Evolutionary conservation across 352 stramenopile genomes (phyloP).

Genomic region (Phytophthora quininea): DNA sequence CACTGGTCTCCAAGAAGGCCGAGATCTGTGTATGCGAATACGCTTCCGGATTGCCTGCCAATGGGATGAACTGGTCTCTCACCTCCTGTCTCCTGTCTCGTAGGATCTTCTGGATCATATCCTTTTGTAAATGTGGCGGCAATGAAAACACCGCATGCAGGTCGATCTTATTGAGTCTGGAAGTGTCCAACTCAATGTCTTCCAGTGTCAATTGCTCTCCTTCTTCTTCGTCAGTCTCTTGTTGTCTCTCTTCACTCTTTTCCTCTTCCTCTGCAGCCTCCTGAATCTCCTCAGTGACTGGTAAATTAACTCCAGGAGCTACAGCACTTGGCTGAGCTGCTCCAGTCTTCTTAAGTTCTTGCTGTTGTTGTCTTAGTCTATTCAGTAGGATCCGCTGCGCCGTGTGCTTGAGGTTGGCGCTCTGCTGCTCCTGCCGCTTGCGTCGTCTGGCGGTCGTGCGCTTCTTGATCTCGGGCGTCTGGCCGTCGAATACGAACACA

Average conservation of each 20-base stretch:
- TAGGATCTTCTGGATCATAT: constrained; percentile 92
- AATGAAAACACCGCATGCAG: constrained; percentile 90
- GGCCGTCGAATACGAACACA: constrained; percentile 99
- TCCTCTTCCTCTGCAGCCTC: constrained; percentile 12
- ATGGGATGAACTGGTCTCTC: constrained; percentile 95
- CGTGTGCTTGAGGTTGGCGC: constrained; percentile 89
- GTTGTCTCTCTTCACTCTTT: constrained; percentile 7
- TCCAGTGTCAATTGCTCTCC: constrained; percentile 57
- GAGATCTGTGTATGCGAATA: constrained; percentile 96
- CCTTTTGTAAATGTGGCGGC: constrained; percentile 89
- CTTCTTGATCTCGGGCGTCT: constrained; percentile 97
- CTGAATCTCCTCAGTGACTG: constrained; percentile 17
- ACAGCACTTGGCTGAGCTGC: constrained; percentile 44
- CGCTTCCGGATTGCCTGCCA: constrained; percentile 92
- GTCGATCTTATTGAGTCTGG: constrained; percentile 70
- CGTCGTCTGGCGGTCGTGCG: constrained; percentile 71
- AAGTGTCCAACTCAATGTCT: constrained; percentile 69
- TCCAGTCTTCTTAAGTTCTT: constrained; percentile 70
- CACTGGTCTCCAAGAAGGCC: constrained; percentile 94
- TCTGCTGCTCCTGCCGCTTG: constrained; percentile 71
- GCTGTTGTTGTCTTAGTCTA: constrained; percentile 63
- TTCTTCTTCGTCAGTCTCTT: constrained; percentile 16
- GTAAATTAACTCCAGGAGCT: constrained; percentile 65
- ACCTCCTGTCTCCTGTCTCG: constrained; percentile 88
- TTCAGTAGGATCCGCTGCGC: constrained; percentile 96